Percentiles rank a stretch among this genome's conserved stretches.
Evolutionary conservation across 2,329 filamentous ascomycete species (phyloP).

Genomic region (Fusarium anthophilum): DNA sequence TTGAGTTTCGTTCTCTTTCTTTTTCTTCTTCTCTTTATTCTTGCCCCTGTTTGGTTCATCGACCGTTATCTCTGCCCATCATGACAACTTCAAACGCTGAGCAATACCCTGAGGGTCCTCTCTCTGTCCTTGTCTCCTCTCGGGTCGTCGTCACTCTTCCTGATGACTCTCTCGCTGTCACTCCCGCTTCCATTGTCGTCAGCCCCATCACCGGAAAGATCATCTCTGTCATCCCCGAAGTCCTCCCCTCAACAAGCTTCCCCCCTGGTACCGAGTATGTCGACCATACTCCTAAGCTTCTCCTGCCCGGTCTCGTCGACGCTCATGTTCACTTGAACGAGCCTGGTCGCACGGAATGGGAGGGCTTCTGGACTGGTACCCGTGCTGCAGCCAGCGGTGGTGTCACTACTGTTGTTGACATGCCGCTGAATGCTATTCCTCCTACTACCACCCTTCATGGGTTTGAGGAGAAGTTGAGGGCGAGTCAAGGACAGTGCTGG

Average conservation of each 20-base stretch:
- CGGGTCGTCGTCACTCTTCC: conserved; percentile 81
- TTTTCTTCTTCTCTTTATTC: conserved; percentile 14
- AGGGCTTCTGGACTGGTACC: conserved; percentile 96
- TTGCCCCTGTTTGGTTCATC: neutral
- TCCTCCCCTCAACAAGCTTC: conserved; percentile 81
- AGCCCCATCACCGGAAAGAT: conserved; percentile 87
- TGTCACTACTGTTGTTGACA: conserved; percentile 96
- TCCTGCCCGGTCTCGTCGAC: conserved; percentile 92
- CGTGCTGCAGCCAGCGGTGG: conserved; percentile 93
- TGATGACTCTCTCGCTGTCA: conserved; percentile 69
- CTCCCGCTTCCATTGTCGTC: conserved; percentile 83
- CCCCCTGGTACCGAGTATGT: conserved; percentile 76
- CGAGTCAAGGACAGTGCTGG: conserved; percentile 90
- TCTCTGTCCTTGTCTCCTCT: conserved; percentile 84
- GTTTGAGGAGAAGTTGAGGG: conserved; percentile 84
- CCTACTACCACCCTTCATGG: conserved; percentile 90
- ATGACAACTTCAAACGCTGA: conserved; percentile 46
- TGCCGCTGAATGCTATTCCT: conserved; percentile 97
- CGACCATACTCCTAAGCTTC: conserved; percentile 84
- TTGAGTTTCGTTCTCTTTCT: conserved; percentile 4
- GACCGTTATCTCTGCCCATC: neutral
- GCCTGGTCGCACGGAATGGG: conserved; percentile 96
- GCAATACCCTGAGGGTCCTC: conserved; percentile 44
- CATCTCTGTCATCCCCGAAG: conserved; percentile 73
- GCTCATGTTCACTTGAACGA: conserved; percentile 98